Evolutionary conservation across 1,284 basidiomycete genomes (phyloP).

Genomic region (Singerocomus inundabilis): DNA sequence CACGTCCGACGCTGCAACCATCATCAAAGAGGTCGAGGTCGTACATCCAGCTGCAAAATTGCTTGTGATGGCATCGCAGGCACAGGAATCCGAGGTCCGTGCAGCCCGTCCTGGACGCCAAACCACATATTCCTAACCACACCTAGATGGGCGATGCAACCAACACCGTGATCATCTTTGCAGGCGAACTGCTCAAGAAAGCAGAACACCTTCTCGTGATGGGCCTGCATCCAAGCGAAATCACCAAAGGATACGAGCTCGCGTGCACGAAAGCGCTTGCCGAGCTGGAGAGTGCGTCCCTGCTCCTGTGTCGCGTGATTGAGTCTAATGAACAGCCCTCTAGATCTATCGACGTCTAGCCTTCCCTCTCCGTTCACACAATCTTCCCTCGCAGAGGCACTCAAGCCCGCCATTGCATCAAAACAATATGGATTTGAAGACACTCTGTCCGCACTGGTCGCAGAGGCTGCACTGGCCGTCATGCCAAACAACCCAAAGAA

Average conservation of each 20-base stretch:
- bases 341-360: conserved; percentile 62
- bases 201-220: conserved; percentile 92
- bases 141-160: conserved; percentile 93
- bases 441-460: conserved; percentile 79
- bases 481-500: conserved; percentile 88
- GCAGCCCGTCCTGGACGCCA: background rate
- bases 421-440: conserved; percentile 98
- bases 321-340: conserved; percentile 11
- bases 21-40: conserved; percentile 97
- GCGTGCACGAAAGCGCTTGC: conserved; percentile 84
- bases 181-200: conserved; percentile 93
- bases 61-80: conserved; percentile 95
- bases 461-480: conserved; percentile 88
- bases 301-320: background rate
- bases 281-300: conserved; percentile 84
- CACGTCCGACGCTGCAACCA: conserved; percentile 98
- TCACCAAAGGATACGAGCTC: conserved; percentile 95
- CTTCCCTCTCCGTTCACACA: conserved; percentile 81
- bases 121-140: background rate
- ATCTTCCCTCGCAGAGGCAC: conserved; percentile 74
- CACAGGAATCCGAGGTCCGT: conserved; percentile 89
- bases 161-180: conserved; percentile 93
- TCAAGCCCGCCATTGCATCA: conserved; percentile 91
- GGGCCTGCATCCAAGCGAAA: conserved; percentile 95
- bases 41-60: conserved; percentile 98